These are phyloP conservation scores for Aspergillus udagawae DNA, from an alignment of 2,329 filamentous ascomycete genomes.

Conservation along the genomic window DNA sequence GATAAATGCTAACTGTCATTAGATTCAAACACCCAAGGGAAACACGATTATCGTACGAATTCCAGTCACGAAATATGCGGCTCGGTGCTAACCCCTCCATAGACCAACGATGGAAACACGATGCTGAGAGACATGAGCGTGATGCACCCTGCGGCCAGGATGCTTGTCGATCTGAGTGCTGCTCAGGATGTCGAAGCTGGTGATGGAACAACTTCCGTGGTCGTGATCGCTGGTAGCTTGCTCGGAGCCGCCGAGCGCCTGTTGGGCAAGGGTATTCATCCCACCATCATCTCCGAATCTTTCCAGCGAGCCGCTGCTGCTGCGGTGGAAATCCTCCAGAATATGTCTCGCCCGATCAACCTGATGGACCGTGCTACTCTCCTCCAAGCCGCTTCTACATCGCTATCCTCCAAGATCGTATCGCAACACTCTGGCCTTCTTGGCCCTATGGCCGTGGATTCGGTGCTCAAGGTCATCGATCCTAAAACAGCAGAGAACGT, in stretches of 20 bases:
- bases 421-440: conserved; percentile 93
- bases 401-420: conserved; percentile 96
- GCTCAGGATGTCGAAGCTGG: conserved; percentile 98
- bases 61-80: conserved; percentile 8
- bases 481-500: conserved; percentile 94
- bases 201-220: conserved; percentile 96
- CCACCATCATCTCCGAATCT: conserved; percentile 93
- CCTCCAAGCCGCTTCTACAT: conserved; percentile 94
- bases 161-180: conserved; percentile 95
- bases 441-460: conserved; percentile 97
- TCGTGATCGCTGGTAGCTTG: conserved; percentile 94
- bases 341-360: conserved; percentile 92
- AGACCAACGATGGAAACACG: conserved; percentile 97
- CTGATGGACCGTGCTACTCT: conserved; percentile 84
- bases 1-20: conserved; percentile 20
- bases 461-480: conserved; percentile 93
- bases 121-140: conserved; percentile 99
- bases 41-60: conserved; percentile 78
- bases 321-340: conserved; percentile 83
- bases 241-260: conserved; percentile 90
- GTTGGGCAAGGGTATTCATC: conserved; percentile 88
- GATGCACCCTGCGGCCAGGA: conserved; percentile 98
- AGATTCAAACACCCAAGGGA: conserved; percentile 91
- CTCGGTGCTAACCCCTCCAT: conserved; percentile 27
- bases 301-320: conserved; percentile 93